Evolutionary conservation across 2,329 filamentous ascomycete genomes (phyloP).

Genomic region (Pyrenophora graminea): DNA sequence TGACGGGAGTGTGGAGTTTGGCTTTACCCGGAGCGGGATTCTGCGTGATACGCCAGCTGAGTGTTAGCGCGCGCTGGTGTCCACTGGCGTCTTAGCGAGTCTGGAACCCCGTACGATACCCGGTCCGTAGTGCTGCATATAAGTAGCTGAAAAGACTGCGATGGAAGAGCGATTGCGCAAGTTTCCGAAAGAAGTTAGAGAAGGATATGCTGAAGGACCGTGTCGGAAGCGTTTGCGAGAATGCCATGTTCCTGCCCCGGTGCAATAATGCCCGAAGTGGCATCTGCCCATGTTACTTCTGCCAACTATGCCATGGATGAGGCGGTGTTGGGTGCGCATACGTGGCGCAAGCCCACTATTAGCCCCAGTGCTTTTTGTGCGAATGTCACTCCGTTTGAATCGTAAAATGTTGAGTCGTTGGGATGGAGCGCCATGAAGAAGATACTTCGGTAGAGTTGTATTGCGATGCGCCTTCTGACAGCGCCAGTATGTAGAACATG

Average conservation of each 20-base stretch:
- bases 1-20: slow-evolving; percentile 24
- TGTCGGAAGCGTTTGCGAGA: background rate
- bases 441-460: background rate
- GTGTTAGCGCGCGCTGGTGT: slow-evolving; percentile 20
- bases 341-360: background rate
- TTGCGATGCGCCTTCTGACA: background rate
- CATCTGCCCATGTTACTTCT: background rate
- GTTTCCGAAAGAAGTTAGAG: background rate
- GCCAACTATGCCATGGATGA: background rate
- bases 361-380: background rate
- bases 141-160: slow-evolving; percentile 5
- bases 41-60: slow-evolving; percentile 29
- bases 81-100: slow-evolving; percentile 25
- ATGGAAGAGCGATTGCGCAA: slow-evolving; percentile 6
- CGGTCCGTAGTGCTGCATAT: slow-evolving; percentile 8
- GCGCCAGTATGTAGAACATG: background rate
- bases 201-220: slow-evolving; percentile 1
- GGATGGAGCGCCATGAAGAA: too few species aligned
- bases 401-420: too few species aligned
- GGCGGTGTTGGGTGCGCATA: too few species aligned
- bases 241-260: background rate
- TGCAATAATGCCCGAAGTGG: background rate
- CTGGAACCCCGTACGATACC: slow-evolving; percentile 12
- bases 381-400: background rate
- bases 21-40: slow-evolving; percentile 21